Conservation (phyloP, 2,329 filamentous ascomycete species). For the Ceratocystis smalleyi region DNA sequence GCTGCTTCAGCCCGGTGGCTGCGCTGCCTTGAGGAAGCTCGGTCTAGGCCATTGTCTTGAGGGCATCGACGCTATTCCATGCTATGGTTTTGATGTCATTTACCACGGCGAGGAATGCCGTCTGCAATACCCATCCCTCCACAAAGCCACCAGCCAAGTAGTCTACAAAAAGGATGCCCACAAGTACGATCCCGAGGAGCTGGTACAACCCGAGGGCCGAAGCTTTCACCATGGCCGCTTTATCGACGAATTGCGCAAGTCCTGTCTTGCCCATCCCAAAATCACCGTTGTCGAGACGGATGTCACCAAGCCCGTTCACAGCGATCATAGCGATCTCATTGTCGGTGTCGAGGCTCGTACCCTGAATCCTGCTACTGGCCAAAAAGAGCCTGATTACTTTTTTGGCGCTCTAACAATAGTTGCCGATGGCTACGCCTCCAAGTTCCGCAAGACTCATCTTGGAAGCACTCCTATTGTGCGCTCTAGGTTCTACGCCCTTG, state of each 20-base stretch:
- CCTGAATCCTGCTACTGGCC: conserved; percentile 37
- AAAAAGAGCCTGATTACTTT: conserved; percentile 55
- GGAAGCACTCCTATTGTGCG: conserved; percentile 50
- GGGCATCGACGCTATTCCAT: conserved; percentile 69
- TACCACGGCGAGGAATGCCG: conserved; percentile 59
- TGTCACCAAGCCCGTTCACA: conserved; percentile 58
- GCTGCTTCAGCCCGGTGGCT: conserved; percentile 81
- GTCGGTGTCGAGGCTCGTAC: conserved; percentile 70
- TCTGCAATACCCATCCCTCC: conserved; percentile 63
- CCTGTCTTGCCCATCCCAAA: conserved; percentile 60
- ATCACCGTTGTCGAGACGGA: conserved; percentile 87
- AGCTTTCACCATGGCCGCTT: conserved; percentile 92
- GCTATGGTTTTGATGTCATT: conserved; percentile 74
- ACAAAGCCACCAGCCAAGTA: conserved; percentile 30
- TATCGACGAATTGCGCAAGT: conserved; percentile 62
- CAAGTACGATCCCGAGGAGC: conserved; percentile 23
- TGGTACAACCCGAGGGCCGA: conserved; percentile 49
- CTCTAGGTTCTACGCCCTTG: conserved; percentile 85
- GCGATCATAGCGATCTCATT: conserved; percentile 52
- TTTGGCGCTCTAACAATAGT: conserved; percentile 80
- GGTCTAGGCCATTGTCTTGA: conserved; percentile 73
- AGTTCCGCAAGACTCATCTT: conserved; percentile 72
- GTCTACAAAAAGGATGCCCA: conserved; percentile 22
- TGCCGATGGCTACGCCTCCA: conserved; percentile 83
- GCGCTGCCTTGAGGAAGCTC: conserved; percentile 62